Evolutionary conservation across 2,329 filamentous ascomycete genomes (phyloP).

Genomic region (Sporothrix inflata): DNA sequence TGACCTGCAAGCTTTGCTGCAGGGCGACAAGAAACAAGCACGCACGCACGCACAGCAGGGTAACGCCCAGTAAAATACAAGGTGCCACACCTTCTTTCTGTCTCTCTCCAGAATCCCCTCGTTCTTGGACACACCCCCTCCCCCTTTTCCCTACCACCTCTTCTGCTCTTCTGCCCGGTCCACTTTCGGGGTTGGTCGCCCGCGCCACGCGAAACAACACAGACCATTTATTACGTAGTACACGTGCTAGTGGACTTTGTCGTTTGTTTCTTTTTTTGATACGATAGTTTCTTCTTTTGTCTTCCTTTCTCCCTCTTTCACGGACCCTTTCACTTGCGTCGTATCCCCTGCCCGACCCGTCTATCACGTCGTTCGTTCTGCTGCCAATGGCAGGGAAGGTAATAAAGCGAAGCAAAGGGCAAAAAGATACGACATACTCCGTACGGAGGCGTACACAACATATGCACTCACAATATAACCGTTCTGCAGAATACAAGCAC

Average conservation of each 20-base stretch:
- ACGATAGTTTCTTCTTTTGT: neutral
- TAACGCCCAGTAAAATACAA: neutral
- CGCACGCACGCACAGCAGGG: neutral
- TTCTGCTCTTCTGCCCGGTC: neutral
- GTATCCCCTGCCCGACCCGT: neutral
- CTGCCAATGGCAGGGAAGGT: neutral
- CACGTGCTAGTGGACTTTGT: conserved; percentile 11
- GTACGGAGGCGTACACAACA: neutral
- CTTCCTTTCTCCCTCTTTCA: neutral
- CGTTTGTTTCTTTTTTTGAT: neutral
- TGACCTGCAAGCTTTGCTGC: conserved; percentile 9
- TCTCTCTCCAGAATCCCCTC: neutral
- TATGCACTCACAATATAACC: neutral
- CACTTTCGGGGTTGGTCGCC: conserved; percentile 9
- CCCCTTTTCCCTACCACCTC: neutral
- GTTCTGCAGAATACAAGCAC: conserved; percentile 5
- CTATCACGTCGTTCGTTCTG: neutral
- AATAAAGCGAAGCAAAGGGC: neutral
- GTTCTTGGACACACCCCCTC: neutral
- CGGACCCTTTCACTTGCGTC: neutral
- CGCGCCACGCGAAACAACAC: conserved; percentile 24
- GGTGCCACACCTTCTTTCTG: neutral
- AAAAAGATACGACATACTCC: neutral
- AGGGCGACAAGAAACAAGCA: conserved; percentile 2
- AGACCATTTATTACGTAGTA: neutral